Evolutionary conservation across 2,329 filamentous ascomycete species (phyloP).

Genomic region (Phoma sp.): DNA sequence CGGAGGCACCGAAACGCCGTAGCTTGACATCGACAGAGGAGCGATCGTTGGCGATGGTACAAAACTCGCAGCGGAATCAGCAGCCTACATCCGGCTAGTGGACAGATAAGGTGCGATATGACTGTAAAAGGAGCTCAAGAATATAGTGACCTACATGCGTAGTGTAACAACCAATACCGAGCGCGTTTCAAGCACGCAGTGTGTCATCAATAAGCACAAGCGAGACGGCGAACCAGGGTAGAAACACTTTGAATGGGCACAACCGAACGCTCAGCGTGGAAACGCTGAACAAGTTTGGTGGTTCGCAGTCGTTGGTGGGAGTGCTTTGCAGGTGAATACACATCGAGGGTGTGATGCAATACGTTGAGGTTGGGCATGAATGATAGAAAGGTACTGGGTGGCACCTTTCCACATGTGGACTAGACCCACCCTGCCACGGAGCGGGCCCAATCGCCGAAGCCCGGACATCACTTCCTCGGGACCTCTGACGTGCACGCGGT

Average conservation of each 20-base stretch:
- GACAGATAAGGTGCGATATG: conserved; percentile 1
- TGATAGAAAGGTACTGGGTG: conserved; percentile 1
- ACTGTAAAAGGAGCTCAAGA: background rate
- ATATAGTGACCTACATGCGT: conserved; percentile 7
- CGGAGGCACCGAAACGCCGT: background rate
- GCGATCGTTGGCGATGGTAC: background rate
- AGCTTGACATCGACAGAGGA: background rate
- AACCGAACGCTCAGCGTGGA: background rate
- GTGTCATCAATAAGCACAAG: conserved; percentile 12
- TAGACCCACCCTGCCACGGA: background rate
- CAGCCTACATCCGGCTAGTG: background rate
- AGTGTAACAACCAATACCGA: conserved; percentile 4
- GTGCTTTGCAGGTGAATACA: background rate
- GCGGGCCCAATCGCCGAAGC: conserved; percentile 8
- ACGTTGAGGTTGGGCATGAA: background rate
- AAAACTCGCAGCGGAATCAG: background rate
- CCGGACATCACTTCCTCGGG: background rate
- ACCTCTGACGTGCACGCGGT: background rate
- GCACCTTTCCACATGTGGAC: conserved; percentile 4
- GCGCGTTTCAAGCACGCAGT: background rate
- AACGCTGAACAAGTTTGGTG: background rate
- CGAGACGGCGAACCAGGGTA: conserved; percentile 5
- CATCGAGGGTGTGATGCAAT: background rate
- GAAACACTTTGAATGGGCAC: background rate
- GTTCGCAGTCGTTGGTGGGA: background rate